Evolutionary conservation across 331 rosid genomes (phyloP), one percentile per base, ranked within the genome.

Genomic region (Spiraea crenata): DNA sequence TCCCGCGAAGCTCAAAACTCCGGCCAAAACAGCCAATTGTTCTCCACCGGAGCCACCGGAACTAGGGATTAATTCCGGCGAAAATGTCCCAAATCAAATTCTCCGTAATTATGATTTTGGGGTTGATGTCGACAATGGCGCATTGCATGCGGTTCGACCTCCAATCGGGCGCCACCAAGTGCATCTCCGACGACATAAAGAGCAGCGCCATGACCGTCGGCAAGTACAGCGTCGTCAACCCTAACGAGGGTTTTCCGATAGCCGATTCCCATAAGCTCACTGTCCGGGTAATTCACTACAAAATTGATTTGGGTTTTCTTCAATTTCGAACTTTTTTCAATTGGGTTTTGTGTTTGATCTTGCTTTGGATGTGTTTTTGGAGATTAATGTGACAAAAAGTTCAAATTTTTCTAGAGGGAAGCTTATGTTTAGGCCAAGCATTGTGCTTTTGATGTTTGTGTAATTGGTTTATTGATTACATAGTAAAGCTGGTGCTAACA

Each of bases 171-270:
- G 40, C 75, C 31, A 83, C 87, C 57, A 93, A 91, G 77, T 93
- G 97, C 89, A 85, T 93, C 15, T 76, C 96, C 13, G 97, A 93
- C 73, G 92, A 91, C 17, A 85, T 93, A 4, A 89, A 83, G 76
- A 74, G 48, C 82, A 81, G 84, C 45, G 76, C 95, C 19, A 79
- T 93, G 97, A 82, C 87, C 9, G 89, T 93, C 6, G 96, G 97
- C 10, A 87, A 85, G 85, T 93, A 93, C 80, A 42, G 11, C 38
- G 82, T 89, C 15, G 77, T 87, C 63, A 84, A 77, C 75, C 86
- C 83, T 42, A 67, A 60, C 45, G 95, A 87, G 31, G 90, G 82
- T 1, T 65, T 68, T 64, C 85, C 88, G 8, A 12, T 83, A 41
- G 88, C 95, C 31, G 95, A 89, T 62, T 17, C 85, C 38, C 87